Conservation (phyloP, 768 basidiomycete genomes). For the Hygrocybe coccinea region DNA sequence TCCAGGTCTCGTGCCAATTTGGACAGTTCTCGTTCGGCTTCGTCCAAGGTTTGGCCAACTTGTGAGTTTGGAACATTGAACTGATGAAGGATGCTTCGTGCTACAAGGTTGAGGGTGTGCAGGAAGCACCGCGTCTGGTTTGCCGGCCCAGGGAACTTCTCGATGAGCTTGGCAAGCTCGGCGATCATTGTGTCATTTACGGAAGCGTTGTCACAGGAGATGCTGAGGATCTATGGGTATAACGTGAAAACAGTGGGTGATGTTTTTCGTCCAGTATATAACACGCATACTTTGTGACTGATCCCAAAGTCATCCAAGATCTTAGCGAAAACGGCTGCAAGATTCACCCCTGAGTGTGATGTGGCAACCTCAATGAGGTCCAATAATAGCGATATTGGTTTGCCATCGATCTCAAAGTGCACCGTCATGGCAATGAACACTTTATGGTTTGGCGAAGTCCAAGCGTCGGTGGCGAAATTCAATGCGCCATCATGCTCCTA, state of each 20-base stretch:
- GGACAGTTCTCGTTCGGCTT: not conserved
- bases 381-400: constrained; percentile 24
- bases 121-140: constrained; percentile 34
- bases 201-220: constrained; percentile 36
- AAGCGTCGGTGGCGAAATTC: constrained; percentile 23
- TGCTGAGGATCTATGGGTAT: constrained; percentile 23
- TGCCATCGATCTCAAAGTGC: constrained; percentile 30
- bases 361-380: constrained; percentile 36
- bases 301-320: constrained; percentile 36
- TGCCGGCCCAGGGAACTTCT: constrained; percentile 17
- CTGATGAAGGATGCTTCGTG: constrained; percentile 26
- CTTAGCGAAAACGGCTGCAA: constrained; percentile 31
- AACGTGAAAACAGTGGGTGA: too few relatives aligned
- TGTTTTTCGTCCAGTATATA: not conserved
- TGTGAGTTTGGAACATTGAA: constrained; percentile 28
- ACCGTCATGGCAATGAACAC: constrained; percentile 19
- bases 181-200: constrained; percentile 34
- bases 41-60: not conserved
- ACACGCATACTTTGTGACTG: constrained; percentile 27
- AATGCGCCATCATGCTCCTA: constrained; percentile 26
- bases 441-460: constrained; percentile 14
- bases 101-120: constrained; percentile 36
- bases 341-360: constrained; percentile 32
- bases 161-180: constrained; percentile 19
- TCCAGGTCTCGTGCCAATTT: not conserved